Base-by-base conservation (phyloP, 2,329 filamentous ascomycete species). In the Pseudofabraea citricarpa region DNA sequence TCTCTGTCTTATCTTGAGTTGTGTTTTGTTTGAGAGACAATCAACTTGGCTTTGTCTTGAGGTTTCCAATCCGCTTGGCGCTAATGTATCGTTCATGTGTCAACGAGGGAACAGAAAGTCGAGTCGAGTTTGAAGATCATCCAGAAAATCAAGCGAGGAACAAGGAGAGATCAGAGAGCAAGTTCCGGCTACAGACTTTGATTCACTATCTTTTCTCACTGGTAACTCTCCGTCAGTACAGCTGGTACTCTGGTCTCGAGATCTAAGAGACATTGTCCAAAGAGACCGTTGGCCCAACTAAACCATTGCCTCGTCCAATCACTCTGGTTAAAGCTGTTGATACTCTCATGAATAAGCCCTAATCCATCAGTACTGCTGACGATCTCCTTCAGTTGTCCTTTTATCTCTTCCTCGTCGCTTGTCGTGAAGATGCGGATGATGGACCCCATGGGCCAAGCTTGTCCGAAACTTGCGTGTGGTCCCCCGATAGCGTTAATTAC, bases 211-310 rank as follows among this genome's bases (percentile, higher is more conserved):
- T n/a, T n/a, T n/a, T n/a, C 36, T 52, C 36, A 58, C 41, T 79
- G 74, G 52, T 72, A 79, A 52, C 69, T 78, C 49, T 56, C 65
- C 22, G 56, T 55, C 22, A 80, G 62, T 45, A 95, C 60, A 55
- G 81, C 70, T 9, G 87, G 88, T 61, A 87, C 87, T 61, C 87
- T 71, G 51, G 79, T 74, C 36, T 82, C 81, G 40, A 95, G 63
- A 65, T 91, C 85, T 22, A 93, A 64, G 44, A 93, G 77, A 47
- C 87, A 87, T 67, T 91, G 85, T 10, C 87, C 85, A 64, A 90
- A 93, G n/a, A 94, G 78, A 0, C 85, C 88, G 59, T 93, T 93
- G 12, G 87, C 87, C 88, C 88, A 93, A 1, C 87, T 84, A 60
- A 93, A 94, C 71, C 71, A 74, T 18, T 66, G 61, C n/a, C 71